Evolutionary conservation across 495 filamentous ascomycete species (phyloP), one percentile per base, ranked within the genome.

Genomic region (Pyronema domesticum): DNA sequence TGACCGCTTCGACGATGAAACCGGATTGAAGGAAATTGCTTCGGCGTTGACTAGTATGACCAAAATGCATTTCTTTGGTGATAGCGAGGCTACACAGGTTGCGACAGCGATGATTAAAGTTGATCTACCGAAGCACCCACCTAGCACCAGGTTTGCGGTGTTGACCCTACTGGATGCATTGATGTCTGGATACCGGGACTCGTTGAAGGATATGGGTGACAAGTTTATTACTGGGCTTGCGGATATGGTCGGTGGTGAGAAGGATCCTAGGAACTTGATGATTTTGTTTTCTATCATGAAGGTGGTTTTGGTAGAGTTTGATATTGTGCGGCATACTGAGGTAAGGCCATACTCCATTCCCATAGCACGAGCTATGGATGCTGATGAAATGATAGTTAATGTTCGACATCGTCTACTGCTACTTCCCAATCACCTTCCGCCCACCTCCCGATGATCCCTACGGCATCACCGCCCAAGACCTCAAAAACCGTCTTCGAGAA

Each of bases 191-290:
- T 77, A 85, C 60, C 74, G 82, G 59, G 64, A 70, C 45, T 74
- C 73, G 19, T 63, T 81, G 44, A 72, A 72, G 62, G 67, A 70
- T 2, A 74, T 80, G 69, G 74, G 71, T 7, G 71, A 75, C 40
- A 71, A 77, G 37, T 82, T 82, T 55, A 64, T 85, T 33, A 67
- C 79, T 11, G 76, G 75, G 10, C 74, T 84, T 34, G 78, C 81
- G 23, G 74, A 81, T 58, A 73, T 84, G 43, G 79, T 85, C 65
- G 79, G 79, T 3, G 81, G 80, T 35, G 82, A 86, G 66, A 86
- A 86, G 60, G 82, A 86, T 58, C 82, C 82, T 3, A 72, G 82
- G 23, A 86, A 86, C 61, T 69, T 86, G 30, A 86, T 86, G 82
- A 69, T 86, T 44, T 75, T 86, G 3, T 86, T 86, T 58, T 86